These are phyloP conservation scores for Lecanoromycetidae sp. DNA, from an alignment of 2,329 filamentous ascomycete species.

Conservation along the genomic window DNA sequence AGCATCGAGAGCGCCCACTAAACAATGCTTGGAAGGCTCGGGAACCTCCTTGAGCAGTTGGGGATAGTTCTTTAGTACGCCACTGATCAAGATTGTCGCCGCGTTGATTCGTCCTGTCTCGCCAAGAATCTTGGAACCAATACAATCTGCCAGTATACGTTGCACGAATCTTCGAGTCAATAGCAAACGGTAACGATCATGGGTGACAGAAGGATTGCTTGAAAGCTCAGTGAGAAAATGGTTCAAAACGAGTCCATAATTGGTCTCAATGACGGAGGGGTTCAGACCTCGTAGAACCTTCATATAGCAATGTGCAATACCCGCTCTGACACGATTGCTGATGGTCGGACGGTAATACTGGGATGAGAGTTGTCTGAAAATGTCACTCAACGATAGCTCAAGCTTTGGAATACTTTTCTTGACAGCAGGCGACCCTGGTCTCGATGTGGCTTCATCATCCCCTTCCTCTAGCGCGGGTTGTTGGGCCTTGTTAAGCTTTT, in stretches of 20 bases:
- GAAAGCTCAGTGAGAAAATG: conserved; percentile 72
- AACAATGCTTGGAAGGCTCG: conserved; percentile 76
- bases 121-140: conserved; percentile 70
- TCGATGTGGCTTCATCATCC: conserved; percentile 44
- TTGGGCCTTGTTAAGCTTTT: conserved; percentile 58
- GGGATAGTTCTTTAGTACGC: conserved; percentile 86
- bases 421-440: conserved; percentile 62
- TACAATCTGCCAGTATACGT: conserved; percentile 68
- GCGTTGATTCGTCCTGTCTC: conserved; percentile 81
- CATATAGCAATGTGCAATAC: conserved; percentile 76
- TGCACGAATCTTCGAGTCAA: conserved; percentile 75
- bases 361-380: conserved; percentile 63
- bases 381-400: conserved; percentile 61
- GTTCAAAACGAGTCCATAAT: conserved; percentile 69
- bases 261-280: conserved; percentile 67
- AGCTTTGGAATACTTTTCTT: conserved; percentile 61
- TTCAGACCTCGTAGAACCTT: conserved; percentile 67
- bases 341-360: conserved; percentile 72
- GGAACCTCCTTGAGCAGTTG: conserved; percentile 74
- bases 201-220: conserved; percentile 59
- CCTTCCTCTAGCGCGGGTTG: conserved; percentile 59
- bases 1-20: conserved; percentile 68
- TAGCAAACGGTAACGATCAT: conserved; percentile 78
- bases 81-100: conserved; percentile 70
- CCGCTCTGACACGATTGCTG: conserved; percentile 67